Percentiles rank a stretch among this genome's conserved stretches.
These are phyloP conservation scores for Orbilia ellipsospora DNA, from an alignment of 2,329 filamentous ascomycete genomes.

Conservation along the genomic window DNA sequence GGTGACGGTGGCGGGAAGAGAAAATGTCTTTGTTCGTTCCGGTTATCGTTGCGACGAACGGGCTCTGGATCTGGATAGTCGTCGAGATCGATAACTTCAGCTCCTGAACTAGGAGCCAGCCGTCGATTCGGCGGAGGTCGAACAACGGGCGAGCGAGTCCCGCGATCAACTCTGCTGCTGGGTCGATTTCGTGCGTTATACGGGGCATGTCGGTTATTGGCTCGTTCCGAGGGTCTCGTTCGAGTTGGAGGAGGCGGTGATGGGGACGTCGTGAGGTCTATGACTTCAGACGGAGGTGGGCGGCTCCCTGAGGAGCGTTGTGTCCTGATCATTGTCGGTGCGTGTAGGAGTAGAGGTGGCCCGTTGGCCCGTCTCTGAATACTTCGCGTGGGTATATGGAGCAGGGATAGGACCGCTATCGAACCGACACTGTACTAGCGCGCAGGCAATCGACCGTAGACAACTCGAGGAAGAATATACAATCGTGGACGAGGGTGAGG, in stretches of 20 bases:
- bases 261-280: slow-evolving; percentile 43
- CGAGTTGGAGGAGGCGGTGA: slow-evolving; percentile 42
- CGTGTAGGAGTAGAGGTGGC: slow-evolving; percentile 22
- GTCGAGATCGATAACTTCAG: slow-evolving; percentile 59
- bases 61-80: slow-evolving; percentile 58
- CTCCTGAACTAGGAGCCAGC: background rate
- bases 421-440: too few species aligned
- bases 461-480: too few species aligned
- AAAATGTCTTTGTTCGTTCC: slow-evolving; percentile 37
- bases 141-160: slow-evolving; percentile 9
- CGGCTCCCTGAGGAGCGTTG: slow-evolving; percentile 17
- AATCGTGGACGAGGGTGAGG: too few species aligned
- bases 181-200: slow-evolving; percentile 38
- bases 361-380: background rate
- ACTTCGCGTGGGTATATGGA: too few species aligned
- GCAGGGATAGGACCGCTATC: too few species aligned
- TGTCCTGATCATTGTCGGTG: slow-evolving; percentile 30
- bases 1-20: slow-evolving; percentile 26
- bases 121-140: background rate
- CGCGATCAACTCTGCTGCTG: slow-evolving; percentile 6
- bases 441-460: too few species aligned
- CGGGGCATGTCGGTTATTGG: slow-evolving; percentile 16
- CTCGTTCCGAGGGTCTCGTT: slow-evolving; percentile 17
- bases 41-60: slow-evolving; percentile 14
- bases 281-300: slow-evolving; percentile 33